phyloP scores from a whole-genome alignment of 306 rosid species.

The Citrullus colocynthis region DNA sequence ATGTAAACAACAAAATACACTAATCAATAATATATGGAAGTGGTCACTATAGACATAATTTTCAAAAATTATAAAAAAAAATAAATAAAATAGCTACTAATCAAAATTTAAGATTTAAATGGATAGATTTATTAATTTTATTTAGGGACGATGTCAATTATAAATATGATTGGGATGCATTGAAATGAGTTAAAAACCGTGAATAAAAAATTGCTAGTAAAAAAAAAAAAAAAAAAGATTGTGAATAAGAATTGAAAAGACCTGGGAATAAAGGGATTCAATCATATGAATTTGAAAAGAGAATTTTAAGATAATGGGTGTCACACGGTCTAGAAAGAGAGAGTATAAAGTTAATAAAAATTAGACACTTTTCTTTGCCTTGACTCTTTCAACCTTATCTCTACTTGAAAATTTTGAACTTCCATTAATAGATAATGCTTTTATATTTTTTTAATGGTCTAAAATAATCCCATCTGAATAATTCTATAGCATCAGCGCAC shows the following conservation, averaged over 20 bases:
- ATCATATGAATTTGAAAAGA: slow-evolving; percentile 7
- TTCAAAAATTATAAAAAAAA: too few relatives aligned
- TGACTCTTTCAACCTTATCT: slow-evolving; percentile 3
- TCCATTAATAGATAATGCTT: background rate
- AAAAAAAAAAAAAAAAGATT: too few relatives aligned
- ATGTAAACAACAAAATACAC: too few relatives aligned
- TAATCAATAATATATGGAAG: too few relatives aligned
- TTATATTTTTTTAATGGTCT: background rate
- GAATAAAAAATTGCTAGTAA: background rate
- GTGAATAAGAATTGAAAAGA: background rate
- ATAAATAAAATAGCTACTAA: too few relatives aligned
- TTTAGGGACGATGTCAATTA: background rate
- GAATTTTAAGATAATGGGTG: slow-evolving; percentile 9
- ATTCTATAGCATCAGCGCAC: background rate
- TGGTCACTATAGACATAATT: too few relatives aligned
- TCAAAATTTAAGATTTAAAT: too few relatives aligned
- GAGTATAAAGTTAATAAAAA: background rate
- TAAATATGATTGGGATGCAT: background rate
- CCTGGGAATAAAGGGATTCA: background rate
- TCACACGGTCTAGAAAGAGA: slow-evolving; percentile 3
- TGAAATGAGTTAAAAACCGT: background rate
- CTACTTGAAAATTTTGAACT: background rate
- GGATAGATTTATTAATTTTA: background rate
- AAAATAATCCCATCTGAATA: background rate
- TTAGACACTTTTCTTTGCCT: background rate